Percentiles rank a stretch among this genome's conserved stretches.
Conservation (phyloP, 225 moss, liverwort and hornwort genomes). For the Marchantia polymorpha region DNA sequence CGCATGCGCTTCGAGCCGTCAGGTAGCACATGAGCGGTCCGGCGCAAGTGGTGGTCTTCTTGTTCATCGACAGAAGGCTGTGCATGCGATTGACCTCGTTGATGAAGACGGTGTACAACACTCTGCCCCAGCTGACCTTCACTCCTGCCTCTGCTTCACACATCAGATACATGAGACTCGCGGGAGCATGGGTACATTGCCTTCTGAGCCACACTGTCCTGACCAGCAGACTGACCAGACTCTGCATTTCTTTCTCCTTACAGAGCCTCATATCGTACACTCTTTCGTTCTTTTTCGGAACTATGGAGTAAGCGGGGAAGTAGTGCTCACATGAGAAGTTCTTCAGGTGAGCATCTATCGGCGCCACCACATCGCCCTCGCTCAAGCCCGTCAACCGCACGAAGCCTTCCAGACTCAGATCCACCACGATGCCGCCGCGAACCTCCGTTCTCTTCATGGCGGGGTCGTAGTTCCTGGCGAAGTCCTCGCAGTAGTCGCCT, state of each 20-base stretch:
- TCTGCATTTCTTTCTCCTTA: neutral
- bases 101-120: constrained; percentile 11
- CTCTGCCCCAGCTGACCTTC: constrained; percentile 13
- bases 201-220: constrained; percentile 20
- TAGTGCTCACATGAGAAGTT: constrained; percentile 10
- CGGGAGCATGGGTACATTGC: constrained; percentile 6
- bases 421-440: constrained; percentile 3
- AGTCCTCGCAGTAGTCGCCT: constrained; percentile 16
- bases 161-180: constrained; percentile 4
- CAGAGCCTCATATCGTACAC: constrained; percentile 7
- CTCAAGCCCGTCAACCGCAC: constrained; percentile 13
- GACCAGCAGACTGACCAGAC: neutral
- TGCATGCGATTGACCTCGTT: constrained; percentile 10
- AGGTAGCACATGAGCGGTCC: constrained; percentile 25
- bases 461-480: constrained; percentile 10
- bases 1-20: neutral
- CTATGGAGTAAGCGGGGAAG: constrained; percentile 11
- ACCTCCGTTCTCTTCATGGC: constrained; percentile 13
- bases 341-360: neutral
- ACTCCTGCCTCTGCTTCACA: constrained; percentile 3
- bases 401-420: constrained; percentile 12
- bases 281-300: neutral
- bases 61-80: constrained; percentile 7
- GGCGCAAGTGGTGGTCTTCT: constrained; percentile 16
- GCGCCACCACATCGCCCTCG: neutral